phyloP scores from a whole-genome alignment of 2,329 filamentous ascomycete genomes.

The Decorospora gaudefroyi region DNA sequence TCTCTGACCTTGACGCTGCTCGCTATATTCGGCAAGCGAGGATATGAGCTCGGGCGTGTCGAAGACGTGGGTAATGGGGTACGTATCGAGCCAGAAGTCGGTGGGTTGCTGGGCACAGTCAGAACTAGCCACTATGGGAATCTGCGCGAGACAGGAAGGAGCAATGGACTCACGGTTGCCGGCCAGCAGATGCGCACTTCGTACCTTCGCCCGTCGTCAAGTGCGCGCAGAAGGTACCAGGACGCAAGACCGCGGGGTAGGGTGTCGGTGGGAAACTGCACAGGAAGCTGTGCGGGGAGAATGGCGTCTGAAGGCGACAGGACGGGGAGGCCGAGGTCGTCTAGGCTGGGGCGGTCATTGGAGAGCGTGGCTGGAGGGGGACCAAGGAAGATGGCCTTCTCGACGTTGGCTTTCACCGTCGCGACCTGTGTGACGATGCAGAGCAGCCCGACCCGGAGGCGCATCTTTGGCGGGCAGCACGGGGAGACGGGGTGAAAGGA shows the following conservation, averaged over 20 bases:
- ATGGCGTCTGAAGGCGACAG: conserved; percentile 61
- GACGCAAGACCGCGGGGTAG: conserved; percentile 64
- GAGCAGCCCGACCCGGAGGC: conserved; percentile 37
- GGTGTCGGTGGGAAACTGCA: conserved; percentile 66
- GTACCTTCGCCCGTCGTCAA: conserved; percentile 76
- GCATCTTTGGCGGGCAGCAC: conserved; percentile 39
- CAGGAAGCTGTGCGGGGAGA: conserved; percentile 66
- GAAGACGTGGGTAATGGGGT: conserved; percentile 65
- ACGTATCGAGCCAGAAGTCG: conserved; percentile 70
- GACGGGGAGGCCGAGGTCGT: conserved; percentile 65
- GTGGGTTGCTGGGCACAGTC: conserved; percentile 74
- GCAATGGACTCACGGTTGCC: conserved; percentile 69
- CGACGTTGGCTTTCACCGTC: conserved; percentile 70
- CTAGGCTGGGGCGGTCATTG: conserved; percentile 59
- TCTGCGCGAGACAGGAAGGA: conserved; percentile 2
- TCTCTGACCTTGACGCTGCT: conserved; percentile 50
- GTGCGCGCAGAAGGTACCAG: conserved; percentile 76
- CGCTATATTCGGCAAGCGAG: conserved; percentile 67
- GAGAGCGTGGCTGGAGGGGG: conserved; percentile 64
- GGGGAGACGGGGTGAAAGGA: not conserved
- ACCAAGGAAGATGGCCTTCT: conserved; percentile 86
- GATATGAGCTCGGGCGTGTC: conserved; percentile 65
- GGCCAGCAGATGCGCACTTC: conserved; percentile 93
- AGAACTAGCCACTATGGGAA: conserved; percentile 15
- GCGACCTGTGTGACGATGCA: conserved; percentile 41